These are phyloP conservation scores for Caryopteris hybrid DNA, from an alignment of 305 asterid species.

Conservation along the genomic window DNA sequence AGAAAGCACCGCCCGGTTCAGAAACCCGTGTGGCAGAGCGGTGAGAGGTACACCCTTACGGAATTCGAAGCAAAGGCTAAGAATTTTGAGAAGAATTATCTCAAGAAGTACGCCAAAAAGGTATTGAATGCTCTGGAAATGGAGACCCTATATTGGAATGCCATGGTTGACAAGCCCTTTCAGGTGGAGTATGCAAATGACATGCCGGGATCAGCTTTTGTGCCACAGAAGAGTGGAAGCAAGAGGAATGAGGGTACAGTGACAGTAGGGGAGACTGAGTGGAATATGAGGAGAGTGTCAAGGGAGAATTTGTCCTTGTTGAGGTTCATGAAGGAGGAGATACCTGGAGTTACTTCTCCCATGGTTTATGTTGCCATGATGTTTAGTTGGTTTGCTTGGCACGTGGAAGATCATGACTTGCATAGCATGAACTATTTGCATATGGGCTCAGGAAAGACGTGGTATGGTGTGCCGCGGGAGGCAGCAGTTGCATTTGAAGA, in stretches of 20 bases:
- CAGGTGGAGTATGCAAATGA: slow-evolving; percentile 96
- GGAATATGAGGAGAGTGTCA: slow-evolving; percentile 98
- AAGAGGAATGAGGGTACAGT: slow-evolving; percentile 39
- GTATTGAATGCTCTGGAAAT: slow-evolving; percentile 52
- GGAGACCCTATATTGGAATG: slow-evolving; percentile 94
- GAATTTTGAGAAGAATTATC: slow-evolving; percentile 70
- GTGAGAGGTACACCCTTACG: slow-evolving; percentile 64
- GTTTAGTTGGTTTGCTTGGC: slow-evolving; percentile 99
- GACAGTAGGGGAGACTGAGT: slow-evolving; percentile 83
- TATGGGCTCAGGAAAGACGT: slow-evolving; percentile 87
- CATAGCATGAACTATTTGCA: slow-evolving; percentile 98
- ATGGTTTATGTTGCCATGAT: slow-evolving; percentile 98
- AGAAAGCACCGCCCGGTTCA: slow-evolving; percentile 88
- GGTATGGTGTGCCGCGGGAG: slow-evolving; percentile 98
- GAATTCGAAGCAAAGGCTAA: slow-evolving; percentile 86
- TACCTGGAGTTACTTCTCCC: slow-evolving; percentile 98
- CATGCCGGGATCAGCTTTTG: slow-evolving; percentile 98
- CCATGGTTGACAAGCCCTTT: slow-evolving; percentile 91
- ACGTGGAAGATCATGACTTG: slow-evolving; percentile 98
- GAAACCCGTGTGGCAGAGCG: slow-evolving; percentile 99
- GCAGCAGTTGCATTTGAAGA: slow-evolving; percentile 98
- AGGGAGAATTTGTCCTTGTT: slow-evolving; percentile 79
- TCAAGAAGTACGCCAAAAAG: slow-evolving; percentile 58
- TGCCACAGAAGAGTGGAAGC: slow-evolving; percentile 32
- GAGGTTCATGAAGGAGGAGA: slow-evolving; percentile 99